Evolutionary conservation across 2,329 filamentous ascomycete species (phyloP).

Genomic region (Sporothrix dimorphospora): DNA sequence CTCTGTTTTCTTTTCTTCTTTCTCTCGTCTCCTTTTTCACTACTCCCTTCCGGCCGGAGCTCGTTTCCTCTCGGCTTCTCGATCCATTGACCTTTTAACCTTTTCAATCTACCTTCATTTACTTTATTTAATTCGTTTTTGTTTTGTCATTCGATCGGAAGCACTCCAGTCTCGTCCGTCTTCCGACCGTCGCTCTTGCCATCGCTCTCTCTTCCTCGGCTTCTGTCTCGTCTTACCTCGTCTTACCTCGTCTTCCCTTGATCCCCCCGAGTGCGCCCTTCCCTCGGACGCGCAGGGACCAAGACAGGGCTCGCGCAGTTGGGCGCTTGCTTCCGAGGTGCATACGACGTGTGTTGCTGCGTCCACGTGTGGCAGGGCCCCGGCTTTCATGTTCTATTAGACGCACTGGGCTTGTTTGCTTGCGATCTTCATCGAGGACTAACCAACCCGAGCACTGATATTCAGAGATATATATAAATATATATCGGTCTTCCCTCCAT

Average conservation of each 20-base stretch:
- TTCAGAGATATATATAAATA: constrained; percentile 9
- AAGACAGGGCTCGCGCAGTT: constrained; percentile 6
- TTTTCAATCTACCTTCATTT: background rate
- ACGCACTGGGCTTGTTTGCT: background rate
- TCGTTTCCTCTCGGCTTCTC: background rate
- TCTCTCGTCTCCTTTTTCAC: background rate
- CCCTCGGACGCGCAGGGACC: background rate
- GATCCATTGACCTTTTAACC: background rate
- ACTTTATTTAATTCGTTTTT: background rate
- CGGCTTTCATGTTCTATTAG: constrained; percentile 1
- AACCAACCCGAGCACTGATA: background rate
- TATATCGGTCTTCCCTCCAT: background rate
- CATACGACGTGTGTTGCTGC: background rate
- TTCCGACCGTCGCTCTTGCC: background rate
- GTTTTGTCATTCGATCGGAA: background rate
- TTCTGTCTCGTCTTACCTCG: background rate
- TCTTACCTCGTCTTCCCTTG: background rate
- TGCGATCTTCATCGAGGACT: background rate
- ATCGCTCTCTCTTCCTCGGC: background rate
- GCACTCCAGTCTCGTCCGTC: background rate
- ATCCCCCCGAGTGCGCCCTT: background rate
- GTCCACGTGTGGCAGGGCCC: background rate
- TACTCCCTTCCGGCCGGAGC: background rate
- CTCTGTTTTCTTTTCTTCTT: background rate
- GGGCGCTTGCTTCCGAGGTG: background rate